Conservation (phyloP, 148 eudicot species). For the Chenopodium formosanum region DNA sequence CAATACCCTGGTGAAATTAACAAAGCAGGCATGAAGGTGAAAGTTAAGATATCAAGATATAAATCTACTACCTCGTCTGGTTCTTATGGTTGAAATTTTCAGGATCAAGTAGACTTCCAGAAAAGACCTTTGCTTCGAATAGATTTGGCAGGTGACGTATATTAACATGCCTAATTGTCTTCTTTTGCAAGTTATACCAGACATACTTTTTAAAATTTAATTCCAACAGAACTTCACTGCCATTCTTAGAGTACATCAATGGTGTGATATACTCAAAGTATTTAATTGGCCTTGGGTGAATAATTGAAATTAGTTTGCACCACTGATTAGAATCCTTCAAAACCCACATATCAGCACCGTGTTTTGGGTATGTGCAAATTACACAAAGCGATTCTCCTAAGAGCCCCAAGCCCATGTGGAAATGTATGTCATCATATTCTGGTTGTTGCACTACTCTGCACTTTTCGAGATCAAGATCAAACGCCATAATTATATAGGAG, state of each 20-base stretch:
- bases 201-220: not conserved
- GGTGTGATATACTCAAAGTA: constrained; percentile 11
- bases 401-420: constrained; percentile 9
- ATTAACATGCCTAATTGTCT: constrained; percentile 6
- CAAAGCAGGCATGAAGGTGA: too few species aligned
- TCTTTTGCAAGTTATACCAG: constrained; percentile 24
- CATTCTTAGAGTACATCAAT: constrained; percentile 5
- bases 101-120: constrained; percentile 17
- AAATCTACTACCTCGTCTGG: too few species aligned
- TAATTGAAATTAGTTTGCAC: constrained; percentile 7
- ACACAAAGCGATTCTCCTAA: constrained; percentile 7
- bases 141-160: not conserved
- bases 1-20: too few species aligned
- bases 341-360: constrained; percentile 13
- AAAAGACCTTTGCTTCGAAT: not conserved
- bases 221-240: constrained; percentile 13
- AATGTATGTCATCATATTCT: not conserved
- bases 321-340: constrained; percentile 14
- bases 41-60: too few species aligned
- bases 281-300: constrained; percentile 3
- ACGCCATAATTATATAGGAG: not conserved
- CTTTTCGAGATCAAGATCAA: constrained; percentile 3
- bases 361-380: constrained; percentile 1
- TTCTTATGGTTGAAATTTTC: too few species aligned
- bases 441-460: constrained; percentile 3